Base-by-base conservation (phyloP, 169 alveolate species). In the Plasmodium fragile region DNA sequence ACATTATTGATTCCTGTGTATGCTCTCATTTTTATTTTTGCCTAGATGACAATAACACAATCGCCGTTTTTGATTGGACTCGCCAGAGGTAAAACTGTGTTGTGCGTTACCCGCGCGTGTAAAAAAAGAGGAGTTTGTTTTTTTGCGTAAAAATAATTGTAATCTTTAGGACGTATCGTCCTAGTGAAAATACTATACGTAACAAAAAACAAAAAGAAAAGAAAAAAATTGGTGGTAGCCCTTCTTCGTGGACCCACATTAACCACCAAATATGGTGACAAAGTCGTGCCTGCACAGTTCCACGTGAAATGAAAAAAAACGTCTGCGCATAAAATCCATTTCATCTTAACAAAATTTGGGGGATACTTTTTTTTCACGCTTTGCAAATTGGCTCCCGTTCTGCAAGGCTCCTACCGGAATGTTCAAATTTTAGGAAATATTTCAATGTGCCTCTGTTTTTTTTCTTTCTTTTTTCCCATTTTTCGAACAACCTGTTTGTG, bases 1-100 rank as follows among this genome's bases (percentile, higher is more conserved):
- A 85, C 65, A 85, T 85, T 73, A 73, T 85, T 18, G 93, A 85
- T 69, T 85, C 93, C 25, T 85, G 93, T 52, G 41, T 75, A 75
- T 85, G 81, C 65, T 77, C 93, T 73, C 32, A 52, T 52, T 39
- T 85, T 85, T 85, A 85, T 55, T 85, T 85, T 53, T 85, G 93
- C 65, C 79, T 85, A 3, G 83, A 85, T 73, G 93, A 85, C 59
- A 85, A 85, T 69, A 85, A 85, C 82, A 85, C 83, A 22, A 30
- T 85, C 11, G 59, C 93, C 28, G 84, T 85, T 73, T 85, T 85
- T 85, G 55, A 65, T 36, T 36, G 73, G 16, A 22, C 39, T 11
- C 36, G 69, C 32, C 73, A 83, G 32, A 39, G 41, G 34, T 65
- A 36, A 70, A 69, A 83, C 32, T 78, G 59, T 73, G 25, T 65